phyloP scores from a whole-genome alignment of 306 rosid genomes.

The Adenanthera pavonina region DNA sequence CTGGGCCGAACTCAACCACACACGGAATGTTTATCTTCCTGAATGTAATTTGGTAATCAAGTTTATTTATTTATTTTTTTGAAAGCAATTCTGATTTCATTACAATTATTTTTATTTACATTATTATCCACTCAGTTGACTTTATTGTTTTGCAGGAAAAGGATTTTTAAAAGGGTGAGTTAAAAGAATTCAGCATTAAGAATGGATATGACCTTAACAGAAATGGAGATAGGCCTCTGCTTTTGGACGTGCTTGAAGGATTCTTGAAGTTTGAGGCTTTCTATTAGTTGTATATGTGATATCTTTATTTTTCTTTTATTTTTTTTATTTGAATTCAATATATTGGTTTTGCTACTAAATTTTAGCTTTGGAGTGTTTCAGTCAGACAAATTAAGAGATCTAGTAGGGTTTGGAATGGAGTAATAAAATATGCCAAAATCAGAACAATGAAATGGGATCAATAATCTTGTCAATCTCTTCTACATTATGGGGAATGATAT shows the following conservation, averaged over 20 bases:
- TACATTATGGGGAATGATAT: too few species aligned
- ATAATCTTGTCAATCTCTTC: too few species aligned
- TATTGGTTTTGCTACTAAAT: background rate
- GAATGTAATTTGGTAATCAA: conserved; percentile 95
- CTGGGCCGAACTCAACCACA: conserved; percentile 96
- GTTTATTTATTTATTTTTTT: conserved; percentile 13
- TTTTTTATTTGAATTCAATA: conserved; percentile 19
- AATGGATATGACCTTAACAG: conserved; percentile 95
- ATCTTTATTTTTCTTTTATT: too few species aligned
- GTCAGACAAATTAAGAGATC: too few species aligned
- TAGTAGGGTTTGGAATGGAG: too few species aligned
- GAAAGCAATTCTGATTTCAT: background rate
- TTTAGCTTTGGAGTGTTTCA: too few species aligned
- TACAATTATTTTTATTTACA: background rate
- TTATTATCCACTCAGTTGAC: background rate
- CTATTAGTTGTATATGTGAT: background rate
- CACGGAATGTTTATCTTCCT: conserved; percentile 89
- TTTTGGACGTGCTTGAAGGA: conserved; percentile 98
- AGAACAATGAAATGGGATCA: too few species aligned
- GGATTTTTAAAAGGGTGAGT: conserved; percentile 89
- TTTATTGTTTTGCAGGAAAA: conserved; percentile 68
- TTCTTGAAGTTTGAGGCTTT: conserved; percentile 96
- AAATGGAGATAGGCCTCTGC: conserved; percentile 94
- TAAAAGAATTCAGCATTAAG: conserved; percentile 89
- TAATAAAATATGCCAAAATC: too few species aligned